These are phyloP conservation scores for Chimonanthus salicifolius DNA, from an alignment of 164 flowering plant genomes.

Conservation along the genomic window DNA sequence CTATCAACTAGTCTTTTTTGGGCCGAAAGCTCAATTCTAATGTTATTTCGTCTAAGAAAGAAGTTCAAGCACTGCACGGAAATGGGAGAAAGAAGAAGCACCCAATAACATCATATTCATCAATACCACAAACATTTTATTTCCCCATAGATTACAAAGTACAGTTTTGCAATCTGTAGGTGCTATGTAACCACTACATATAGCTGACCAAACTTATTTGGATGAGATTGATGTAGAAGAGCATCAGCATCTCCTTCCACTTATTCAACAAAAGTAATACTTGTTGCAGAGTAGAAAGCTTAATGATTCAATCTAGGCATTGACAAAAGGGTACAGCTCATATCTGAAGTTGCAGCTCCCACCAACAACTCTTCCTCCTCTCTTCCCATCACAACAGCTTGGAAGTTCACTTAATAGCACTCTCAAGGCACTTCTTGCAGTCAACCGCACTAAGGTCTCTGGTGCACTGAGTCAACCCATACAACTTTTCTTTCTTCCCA, in stretches of 20 bases:
- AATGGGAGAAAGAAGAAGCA: no score
- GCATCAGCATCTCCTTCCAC: not conserved
- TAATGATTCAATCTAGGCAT: not conserved
- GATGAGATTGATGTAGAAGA: not conserved
- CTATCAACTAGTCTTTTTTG: no score
- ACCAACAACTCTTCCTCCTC: slow-evolving; percentile 24
- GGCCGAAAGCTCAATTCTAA: no score
- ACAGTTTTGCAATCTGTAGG: no score
- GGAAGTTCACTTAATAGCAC: not conserved
- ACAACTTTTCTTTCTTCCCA: slow-evolving; percentile 8
- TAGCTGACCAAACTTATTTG: not conserved
- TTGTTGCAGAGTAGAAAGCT: not conserved
- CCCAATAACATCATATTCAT: no score
- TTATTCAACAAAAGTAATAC: no score
- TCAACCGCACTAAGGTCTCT: slow-evolving; percentile 19
- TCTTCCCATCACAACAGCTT: slow-evolving; percentile 11
- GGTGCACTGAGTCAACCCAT: slow-evolving; percentile 39
- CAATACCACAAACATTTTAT: no score
- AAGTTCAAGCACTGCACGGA: no score
- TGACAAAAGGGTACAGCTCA: slow-evolving; percentile 25
- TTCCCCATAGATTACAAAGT: no score
- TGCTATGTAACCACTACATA: not conserved
- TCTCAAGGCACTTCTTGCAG: slow-evolving; percentile 22
- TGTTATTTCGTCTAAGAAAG: no score
- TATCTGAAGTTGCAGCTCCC: slow-evolving; percentile 35